Base-by-base conservation (phyloP, 2,329 filamentous ascomycete species). In the Apiospora saccharicola region DNA sequence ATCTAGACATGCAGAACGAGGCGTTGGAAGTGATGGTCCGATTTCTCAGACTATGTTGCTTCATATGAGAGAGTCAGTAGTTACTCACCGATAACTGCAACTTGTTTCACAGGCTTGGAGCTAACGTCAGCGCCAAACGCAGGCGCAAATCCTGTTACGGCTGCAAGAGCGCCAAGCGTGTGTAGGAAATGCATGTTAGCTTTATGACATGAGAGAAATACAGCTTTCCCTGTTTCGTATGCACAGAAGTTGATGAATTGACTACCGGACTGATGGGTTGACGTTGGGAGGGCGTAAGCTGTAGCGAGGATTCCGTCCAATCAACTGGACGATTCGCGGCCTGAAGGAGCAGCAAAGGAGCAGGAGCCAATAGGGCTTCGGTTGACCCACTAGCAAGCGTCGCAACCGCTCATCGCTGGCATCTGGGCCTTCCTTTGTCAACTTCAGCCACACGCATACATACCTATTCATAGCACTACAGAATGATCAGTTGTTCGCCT, bases 1-100 rank as follows among this genome's bases (percentile, higher is more conserved):
- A 41, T 13, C 22, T 10, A n/a, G 34, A 64, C 10, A 8, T n/a
- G 57, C 10, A 64, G 41, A 34, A 14, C 19, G 13, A 24, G 8
- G 8, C 2, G 43, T 44, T 16, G 53, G 19, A 12, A 13, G 57
- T 1, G 30, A 64, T 64, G 10, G 3, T 14, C 19, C 3, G 4
- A 41, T 14, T 14, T 12, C 4, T n/a, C n/a, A n/a, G 34, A 64
- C n/a, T n/a, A 22, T 14, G 19, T 34, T n/a, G 3, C 3, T 22
- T 41, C 13, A 22, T 41, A 41, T 61, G 37, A 37, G 16, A 37
- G 22, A 30, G 49, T 49, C 26, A 61, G 5, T 13, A 57, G 13
- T 64, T 34, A 30, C 74, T 78, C 82, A 73, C 90, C 88, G 74
- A 92, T 90, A 64, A 92, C 81, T 12, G 73, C 73, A 14, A 74